These are phyloP conservation scores for Entomortierella parvispora DNA, from an alignment of 192 early-diverging fungal species.

Conservation along the genomic window DNA sequence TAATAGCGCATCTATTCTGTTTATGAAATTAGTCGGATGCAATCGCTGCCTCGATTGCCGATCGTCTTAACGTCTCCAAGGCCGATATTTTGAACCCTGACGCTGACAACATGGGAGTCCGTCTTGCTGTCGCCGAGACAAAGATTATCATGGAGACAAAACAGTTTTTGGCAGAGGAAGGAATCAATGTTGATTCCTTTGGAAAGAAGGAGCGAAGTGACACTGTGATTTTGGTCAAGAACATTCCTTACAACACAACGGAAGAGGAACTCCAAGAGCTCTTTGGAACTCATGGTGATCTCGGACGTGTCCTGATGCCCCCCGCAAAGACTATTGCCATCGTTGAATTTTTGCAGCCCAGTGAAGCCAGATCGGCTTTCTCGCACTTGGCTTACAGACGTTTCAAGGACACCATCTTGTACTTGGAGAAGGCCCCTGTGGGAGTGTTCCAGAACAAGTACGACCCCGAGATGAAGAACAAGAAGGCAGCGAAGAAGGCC, in stretches of 20 bases:
- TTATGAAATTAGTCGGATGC: conserved; percentile 74
- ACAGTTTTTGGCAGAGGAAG: conserved; percentile 79
- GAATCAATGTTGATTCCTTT: conserved; percentile 83
- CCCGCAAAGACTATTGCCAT: conserved; percentile 94
- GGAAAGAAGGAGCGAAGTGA: conserved; percentile 82
- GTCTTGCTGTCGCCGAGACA: conserved; percentile 97
- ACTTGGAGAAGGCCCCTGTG: conserved; percentile 92
- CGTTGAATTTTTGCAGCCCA: conserved; percentile 91
- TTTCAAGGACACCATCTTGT: conserved; percentile 91
- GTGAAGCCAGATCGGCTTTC: conserved; percentile 92
- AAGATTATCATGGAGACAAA: conserved; percentile 97
- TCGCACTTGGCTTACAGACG: conserved; percentile 88
- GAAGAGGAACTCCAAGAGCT: conserved; percentile 84
- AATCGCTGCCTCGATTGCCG: conserved; percentile 95
- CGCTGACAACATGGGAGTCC: conserved; percentile 89
- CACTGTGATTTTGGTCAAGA: conserved; percentile 95
- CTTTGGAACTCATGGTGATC: conserved; percentile 89
- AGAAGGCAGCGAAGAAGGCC: conserved; percentile 45
- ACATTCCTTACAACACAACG: conserved; percentile 85
- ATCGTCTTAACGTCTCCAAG: conserved; percentile 89
- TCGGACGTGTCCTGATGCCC: conserved; percentile 92
- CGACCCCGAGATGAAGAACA: conserved; percentile 53
- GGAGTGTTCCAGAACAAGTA: conserved; percentile 78
- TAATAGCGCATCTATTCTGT: too few relatives aligned
- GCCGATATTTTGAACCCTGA: conserved; percentile 91